These are phyloP conservation scores for Eutrema salsugineum DNA, from an alignment of 441 rosid species.

Conservation along the genomic window DNA sequence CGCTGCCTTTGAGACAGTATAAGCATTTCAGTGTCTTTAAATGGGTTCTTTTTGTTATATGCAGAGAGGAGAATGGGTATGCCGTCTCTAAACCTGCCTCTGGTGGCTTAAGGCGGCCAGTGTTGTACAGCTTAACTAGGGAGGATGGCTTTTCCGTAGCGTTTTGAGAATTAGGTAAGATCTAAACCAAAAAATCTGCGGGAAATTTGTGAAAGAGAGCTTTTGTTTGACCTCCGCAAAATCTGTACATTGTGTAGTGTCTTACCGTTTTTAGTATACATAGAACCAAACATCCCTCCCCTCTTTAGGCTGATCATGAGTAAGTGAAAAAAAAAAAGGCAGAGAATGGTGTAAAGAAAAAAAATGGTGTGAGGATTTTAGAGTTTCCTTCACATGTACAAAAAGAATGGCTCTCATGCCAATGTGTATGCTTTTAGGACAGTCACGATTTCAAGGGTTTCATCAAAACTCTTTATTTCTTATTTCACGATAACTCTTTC, in stretches of 20 bases:
- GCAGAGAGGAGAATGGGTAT: slow-evolving; percentile 92
- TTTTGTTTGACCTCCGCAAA: slow-evolving; percentile 45
- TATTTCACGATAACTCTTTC: too few species aligned
- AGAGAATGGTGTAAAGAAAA: slow-evolving; percentile 32
- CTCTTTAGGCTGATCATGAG: slow-evolving; percentile 29
- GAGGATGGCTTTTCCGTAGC: slow-evolving; percentile 44
- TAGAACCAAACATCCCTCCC: slow-evolving; percentile 34
- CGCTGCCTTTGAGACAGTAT: background rate
- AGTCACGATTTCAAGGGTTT: too few species aligned
- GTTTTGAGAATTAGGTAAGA: slow-evolving; percentile 43
- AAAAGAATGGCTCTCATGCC: slow-evolving; percentile 7
- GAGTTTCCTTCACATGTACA: slow-evolving; percentile 31
- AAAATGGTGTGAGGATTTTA: slow-evolving; percentile 22
- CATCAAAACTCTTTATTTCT: too few species aligned
- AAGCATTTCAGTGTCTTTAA: background rate
- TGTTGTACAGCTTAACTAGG: slow-evolving; percentile 87
- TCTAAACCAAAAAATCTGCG: slow-evolving; percentile 40
- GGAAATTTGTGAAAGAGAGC: slow-evolving; percentile 19
- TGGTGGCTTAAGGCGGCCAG: slow-evolving; percentile 43
- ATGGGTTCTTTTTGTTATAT: slow-evolving; percentile 7
- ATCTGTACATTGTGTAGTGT: slow-evolving; percentile 85
- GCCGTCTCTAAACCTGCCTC: slow-evolving; percentile 46
- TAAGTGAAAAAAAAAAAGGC: background rate
- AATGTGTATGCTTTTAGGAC: slow-evolving; percentile 7
- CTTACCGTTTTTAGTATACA: slow-evolving; percentile 44